Evolutionary conservation across 495 filamentous ascomycete species (phyloP).

Genomic region (Collariella sp.): DNA sequence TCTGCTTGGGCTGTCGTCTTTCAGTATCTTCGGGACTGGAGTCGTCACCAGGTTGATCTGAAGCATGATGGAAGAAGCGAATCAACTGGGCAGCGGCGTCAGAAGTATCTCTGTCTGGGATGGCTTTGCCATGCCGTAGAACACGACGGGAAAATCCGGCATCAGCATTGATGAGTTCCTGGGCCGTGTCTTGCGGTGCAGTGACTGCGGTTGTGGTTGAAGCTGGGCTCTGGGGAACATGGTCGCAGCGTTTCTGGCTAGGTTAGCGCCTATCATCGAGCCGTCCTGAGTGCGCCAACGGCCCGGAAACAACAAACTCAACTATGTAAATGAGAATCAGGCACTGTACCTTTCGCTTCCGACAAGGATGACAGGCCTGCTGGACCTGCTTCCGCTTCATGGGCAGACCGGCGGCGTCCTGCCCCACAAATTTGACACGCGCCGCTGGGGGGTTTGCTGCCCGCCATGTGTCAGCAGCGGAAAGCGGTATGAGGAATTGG

Average conservation of each 20-base stretch:
- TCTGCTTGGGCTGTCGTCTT: neutral
- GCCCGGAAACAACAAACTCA: too few species aligned
- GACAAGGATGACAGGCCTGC: conserved; percentile 39
- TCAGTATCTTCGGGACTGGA: neutral
- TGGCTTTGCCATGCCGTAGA: neutral
- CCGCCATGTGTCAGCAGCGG: neutral
- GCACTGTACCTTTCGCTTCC: conserved; percentile 37
- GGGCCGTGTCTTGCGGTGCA: neutral
- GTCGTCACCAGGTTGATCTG: neutral
- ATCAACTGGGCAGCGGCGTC: conserved; percentile 23
- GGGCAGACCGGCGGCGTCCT: conserved; percentile 35
- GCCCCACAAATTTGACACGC: conserved; percentile 37
- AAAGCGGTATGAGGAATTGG: neutral
- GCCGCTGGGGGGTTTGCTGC: neutral
- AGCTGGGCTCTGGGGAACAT: conserved; percentile 1
- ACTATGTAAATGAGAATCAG: neutral
- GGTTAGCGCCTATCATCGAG: neutral
- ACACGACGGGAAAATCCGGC: neutral
- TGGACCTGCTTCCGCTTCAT: conserved; percentile 42
- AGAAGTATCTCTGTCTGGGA: conserved; percentile 13
- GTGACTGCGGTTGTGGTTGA: neutral
- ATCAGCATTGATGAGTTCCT: neutral
- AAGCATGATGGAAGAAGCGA: conserved; percentile 19
- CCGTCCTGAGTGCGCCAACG: too few species aligned
- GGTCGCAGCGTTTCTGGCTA: conserved; percentile 17